Evolutionary conservation across 306 rosid genomes (phyloP).

Genomic region (Sphenostylis stenocarpa): DNA sequence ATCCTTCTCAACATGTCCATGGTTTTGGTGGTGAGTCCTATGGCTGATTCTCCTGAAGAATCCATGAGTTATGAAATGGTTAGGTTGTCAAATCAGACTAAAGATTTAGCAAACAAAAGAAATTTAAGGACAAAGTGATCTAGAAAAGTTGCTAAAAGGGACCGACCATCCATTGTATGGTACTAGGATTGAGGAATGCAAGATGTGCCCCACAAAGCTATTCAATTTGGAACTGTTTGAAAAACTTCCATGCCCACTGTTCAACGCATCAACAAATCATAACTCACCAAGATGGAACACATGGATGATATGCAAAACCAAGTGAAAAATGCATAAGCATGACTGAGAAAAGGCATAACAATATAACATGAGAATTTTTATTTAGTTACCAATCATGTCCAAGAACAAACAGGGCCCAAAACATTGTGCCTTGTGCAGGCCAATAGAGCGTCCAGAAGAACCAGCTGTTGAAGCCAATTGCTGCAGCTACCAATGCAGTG

Average conservation of each 20-base stretch:
- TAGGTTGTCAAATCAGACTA: constrained; percentile 7
- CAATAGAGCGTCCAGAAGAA: constrained; percentile 76
- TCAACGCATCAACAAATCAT: constrained; percentile 9
- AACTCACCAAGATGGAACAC: not conserved
- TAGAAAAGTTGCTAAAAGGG: not conserved
- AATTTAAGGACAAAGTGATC: not conserved
- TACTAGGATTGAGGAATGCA: constrained; percentile 88
- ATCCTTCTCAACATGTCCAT: constrained; percentile 92
- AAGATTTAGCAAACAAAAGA: not conserved
- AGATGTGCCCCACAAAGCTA: constrained; percentile 71
- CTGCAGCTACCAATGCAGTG: constrained; percentile 45
- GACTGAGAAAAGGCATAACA: not conserved
- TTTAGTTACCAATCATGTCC: constrained; percentile 83
- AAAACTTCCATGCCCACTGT: constrained; percentile 99
- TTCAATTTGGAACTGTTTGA: constrained; percentile 60
- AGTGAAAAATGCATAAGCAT: not conserved
- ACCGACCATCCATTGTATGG: constrained; percentile 93
- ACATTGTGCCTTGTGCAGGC: constrained; percentile 90
- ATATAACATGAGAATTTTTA: not conserved
- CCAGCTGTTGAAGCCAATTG: constrained; percentile 50
- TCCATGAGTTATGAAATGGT: not conserved
- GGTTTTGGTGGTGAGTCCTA: constrained; percentile 96
- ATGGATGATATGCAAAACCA: not conserved
- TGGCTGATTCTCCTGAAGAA: constrained; percentile 89
- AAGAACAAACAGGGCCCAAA: constrained; percentile 96